phyloP scores from a whole-genome alignment of 306 rosid genomes.

The Cucumis sativus region Cucumber_9930_V3 NC_026660.2:11697001-11697500 shows the following conservation, averaged over 20 bases:
- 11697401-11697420: conserved; percentile 1
- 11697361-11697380: background rate
- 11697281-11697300: conserved; percentile 72
- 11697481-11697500: conserved; percentile 81
- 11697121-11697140: background rate
- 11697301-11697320: conserved; percentile 66
- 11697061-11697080: background rate
- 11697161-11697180: background rate
- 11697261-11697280: conserved; percentile 55
- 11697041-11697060: background rate
- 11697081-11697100: background rate
- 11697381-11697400: conserved; percentile 9
- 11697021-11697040: background rate
- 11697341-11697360: background rate
- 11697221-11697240: conserved; percentile 10
- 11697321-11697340: conserved; percentile 24
- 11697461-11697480: conserved; percentile 61
- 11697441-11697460: conserved; percentile 89
- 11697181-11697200: background rate
- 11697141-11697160: background rate
- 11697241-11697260: conserved; percentile 86
- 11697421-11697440: background rate
- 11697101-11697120: background rate
- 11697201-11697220: background rate
- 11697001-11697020: background rate